These are phyloP conservation scores for Eutypa lata DNA, from an alignment of 2,329 filamentous ascomycete species.

Conservation along the genomic window DNA sequence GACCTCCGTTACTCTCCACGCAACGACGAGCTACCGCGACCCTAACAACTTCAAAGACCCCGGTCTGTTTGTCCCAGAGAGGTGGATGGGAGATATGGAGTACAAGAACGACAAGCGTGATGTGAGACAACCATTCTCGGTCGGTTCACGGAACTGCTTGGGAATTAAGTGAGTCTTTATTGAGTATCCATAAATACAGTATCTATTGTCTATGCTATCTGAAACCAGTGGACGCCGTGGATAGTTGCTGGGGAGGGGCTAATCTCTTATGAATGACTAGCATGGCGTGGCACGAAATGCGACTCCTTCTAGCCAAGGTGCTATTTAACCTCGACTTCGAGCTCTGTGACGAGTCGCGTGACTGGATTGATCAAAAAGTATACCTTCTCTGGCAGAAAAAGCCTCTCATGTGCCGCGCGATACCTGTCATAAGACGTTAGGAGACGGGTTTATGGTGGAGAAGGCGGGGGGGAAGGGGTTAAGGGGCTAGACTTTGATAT, in stretches of 20 bases:
- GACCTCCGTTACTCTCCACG: constrained; percentile 13
- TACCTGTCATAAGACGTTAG: too few relatives aligned
- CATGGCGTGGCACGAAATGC: constrained; percentile 18
- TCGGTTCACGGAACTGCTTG: constrained; percentile 19
- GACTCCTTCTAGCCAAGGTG: constrained; percentile 14
- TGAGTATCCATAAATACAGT: not conserved
- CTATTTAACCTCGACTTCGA: constrained; percentile 15
- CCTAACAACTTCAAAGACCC: constrained; percentile 15
- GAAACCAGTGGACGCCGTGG: not conserved
- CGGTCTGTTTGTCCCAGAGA: constrained; percentile 16
- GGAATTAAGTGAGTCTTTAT: constrained; percentile 9
- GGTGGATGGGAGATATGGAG: constrained; percentile 16
- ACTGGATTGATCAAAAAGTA: constrained; percentile 14
- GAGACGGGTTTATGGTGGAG: too few relatives aligned
- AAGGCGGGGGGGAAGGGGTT: too few relatives aligned
- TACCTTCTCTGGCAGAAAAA: constrained; percentile 8
- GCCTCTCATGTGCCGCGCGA: constrained; percentile 1
- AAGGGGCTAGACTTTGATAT: too few relatives aligned
- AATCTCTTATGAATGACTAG: not conserved
- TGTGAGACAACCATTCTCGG: constrained; percentile 16
- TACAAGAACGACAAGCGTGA: constrained; percentile 17
- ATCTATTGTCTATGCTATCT: too few relatives aligned
- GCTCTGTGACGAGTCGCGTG: constrained; percentile 6
- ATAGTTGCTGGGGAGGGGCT: not conserved
- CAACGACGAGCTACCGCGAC: constrained; percentile 9